Evolutionary conservation across 2,329 filamentous ascomycete species (phyloP).

Genomic region (Alternaria brassicae): DNA sequence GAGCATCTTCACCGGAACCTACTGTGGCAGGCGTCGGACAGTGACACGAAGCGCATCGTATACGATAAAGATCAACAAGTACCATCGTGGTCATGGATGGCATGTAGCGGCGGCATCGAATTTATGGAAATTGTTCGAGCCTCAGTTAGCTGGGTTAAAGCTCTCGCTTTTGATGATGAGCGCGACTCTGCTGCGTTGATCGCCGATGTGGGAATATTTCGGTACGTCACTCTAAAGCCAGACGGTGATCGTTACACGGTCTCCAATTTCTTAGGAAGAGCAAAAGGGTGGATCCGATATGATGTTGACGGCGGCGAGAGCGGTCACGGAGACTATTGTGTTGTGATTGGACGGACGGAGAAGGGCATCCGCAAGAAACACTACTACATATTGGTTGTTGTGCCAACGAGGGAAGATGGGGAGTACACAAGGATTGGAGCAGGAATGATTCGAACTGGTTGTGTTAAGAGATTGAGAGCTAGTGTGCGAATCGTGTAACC

Average conservation of each 20-base stretch:
- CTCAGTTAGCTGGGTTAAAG: background rate
- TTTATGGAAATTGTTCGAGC: background rate
- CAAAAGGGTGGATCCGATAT: background rate
- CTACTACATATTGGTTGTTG: background rate
- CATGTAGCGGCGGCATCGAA: background rate
- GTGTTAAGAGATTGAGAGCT: background rate
- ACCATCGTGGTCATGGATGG: conserved; percentile 23
- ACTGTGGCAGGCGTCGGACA: conserved; percentile 22
- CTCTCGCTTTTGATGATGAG: background rate
- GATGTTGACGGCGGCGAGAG: background rate
- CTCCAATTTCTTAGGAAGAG: background rate
- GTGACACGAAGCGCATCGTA: conserved; percentile 11
- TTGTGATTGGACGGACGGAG: background rate
- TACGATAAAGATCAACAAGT: conserved; percentile 6
- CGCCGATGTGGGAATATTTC: background rate
- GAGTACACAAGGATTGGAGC: background rate
- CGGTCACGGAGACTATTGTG: background rate
- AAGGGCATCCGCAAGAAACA: background rate
- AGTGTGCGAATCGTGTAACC: background rate
- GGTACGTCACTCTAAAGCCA: background rate
- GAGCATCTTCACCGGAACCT: conserved; percentile 23
- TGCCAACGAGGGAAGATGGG: background rate
- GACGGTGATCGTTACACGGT: background rate
- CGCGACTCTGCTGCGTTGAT: background rate
- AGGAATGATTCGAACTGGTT: background rate